These are phyloP conservation scores for Brachypodium distachyon DNA, from an alignment of 202 grass and related monocot species.

Conservation along the genomic window DNA sequence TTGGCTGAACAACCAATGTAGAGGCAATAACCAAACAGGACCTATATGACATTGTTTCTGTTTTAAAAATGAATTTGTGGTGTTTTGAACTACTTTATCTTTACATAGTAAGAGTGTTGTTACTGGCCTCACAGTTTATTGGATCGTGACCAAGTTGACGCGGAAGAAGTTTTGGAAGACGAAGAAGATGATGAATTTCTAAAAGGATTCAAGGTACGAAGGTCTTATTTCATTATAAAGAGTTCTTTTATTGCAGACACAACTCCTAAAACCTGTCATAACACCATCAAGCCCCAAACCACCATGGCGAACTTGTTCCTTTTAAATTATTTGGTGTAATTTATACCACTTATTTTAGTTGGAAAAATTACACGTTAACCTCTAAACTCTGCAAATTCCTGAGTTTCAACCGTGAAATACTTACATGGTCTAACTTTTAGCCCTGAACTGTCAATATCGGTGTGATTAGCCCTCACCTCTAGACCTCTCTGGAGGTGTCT, in stretches of 20 bases:
- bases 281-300: background rate
- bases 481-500: no score
- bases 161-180: slow-evolving; percentile 78
- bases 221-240: background rate
- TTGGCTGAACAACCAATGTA: background rate
- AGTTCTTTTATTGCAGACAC: background rate
- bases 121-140: slow-evolving; percentile 56
- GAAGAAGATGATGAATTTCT: slow-evolving; percentile 79
- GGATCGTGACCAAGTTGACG: slow-evolving; percentile 81
- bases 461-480: no score
- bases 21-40: background rate
- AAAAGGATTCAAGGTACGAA: slow-evolving; percentile 96
- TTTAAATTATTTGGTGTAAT: no score
- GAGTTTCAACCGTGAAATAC: no score
- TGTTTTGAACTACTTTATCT: slow-evolving; percentile 8
- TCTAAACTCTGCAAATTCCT: no score
- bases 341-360: no score
- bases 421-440: no score
- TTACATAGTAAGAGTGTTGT: background rate
- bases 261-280: background rate
- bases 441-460: no score
- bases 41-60: background rate
- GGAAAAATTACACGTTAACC: no score
- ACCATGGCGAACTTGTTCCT: background rate
- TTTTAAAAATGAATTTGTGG: background rate